Percentiles rank a stretch among this genome's conserved stretches.
Evolutionary conservation across 75 land plant genomes (phyloP).

Genomic region (Sequoia sempervirens): DNA sequence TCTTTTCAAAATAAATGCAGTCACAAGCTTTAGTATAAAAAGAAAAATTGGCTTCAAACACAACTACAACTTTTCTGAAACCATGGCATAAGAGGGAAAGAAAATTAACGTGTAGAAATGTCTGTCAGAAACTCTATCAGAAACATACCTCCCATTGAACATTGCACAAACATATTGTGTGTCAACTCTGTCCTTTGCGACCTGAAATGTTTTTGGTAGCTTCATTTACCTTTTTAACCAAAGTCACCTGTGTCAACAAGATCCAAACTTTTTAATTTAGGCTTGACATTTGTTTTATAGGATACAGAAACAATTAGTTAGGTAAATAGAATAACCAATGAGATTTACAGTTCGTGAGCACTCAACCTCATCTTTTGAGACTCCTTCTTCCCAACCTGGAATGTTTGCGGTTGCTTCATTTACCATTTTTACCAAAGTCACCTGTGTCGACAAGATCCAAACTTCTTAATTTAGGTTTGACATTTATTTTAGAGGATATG

Average conservation of each 20-base stretch:
- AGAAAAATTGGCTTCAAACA: not conserved
- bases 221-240: conserved; percentile 65
- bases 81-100: not conserved
- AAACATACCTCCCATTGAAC: not conserved
- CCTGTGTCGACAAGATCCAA: conserved; percentile 23
- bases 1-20: not conserved
- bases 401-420: conserved; percentile 73
- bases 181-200: conserved; percentile 28
- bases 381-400: conserved; percentile 42
- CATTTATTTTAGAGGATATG: not conserved
- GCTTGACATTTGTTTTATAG: not conserved
- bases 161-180: not conserved
- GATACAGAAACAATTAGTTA: not conserved
- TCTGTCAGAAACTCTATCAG: not conserved
- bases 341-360: not conserved
- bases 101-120: not conserved
- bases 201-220: conserved; percentile 60
- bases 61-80: not conserved
- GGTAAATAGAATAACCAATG: not conserved
- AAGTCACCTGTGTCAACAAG: conserved; percentile 36
- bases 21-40: not conserved
- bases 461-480: not conserved
- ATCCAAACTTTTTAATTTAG: not conserved
- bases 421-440: conserved; percentile 60
- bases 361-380: not conserved